phyloP scores from a whole-genome alignment of 2,329 filamentous ascomycete genomes.

The Aspergillus tubingensis region DNA sequence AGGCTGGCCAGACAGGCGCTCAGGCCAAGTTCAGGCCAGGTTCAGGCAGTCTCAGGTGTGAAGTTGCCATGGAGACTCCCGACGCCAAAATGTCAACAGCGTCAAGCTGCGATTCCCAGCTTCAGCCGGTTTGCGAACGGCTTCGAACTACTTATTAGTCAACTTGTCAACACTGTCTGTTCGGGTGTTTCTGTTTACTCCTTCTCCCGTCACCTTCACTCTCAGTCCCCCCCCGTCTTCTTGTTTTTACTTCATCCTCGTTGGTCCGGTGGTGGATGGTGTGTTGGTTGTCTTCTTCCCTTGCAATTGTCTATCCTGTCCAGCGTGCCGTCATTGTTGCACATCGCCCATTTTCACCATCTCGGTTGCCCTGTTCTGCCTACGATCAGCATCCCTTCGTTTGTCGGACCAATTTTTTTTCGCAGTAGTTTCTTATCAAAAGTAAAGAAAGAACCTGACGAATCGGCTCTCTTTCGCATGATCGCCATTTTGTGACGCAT shows the following conservation, averaged over 20 bases:
- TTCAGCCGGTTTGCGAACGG: not conserved
- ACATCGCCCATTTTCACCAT: not conserved
- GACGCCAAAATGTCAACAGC: constrained; percentile 32
- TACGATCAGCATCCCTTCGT: constrained; percentile 12
- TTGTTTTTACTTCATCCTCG: constrained; percentile 17
- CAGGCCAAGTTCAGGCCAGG: not conserved
- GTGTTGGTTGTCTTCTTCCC: constrained; percentile 11
- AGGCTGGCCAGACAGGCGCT: not conserved
- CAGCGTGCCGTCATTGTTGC: constrained; percentile 12
- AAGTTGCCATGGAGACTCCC: constrained; percentile 39
- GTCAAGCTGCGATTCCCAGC: constrained; percentile 1
- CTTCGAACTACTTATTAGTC: constrained; percentile 2
- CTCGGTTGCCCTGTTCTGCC: constrained; percentile 11
- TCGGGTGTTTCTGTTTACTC: constrained; percentile 2
- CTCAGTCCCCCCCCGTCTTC: constrained; percentile 18
- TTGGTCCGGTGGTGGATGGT: constrained; percentile 18
- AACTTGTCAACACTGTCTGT: not conserved
- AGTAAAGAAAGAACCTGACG: constrained; percentile 15
- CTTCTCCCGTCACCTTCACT: constrained; percentile 10
- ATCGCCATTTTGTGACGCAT: constrained; percentile 21
- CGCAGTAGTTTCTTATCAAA: constrained; percentile 5
- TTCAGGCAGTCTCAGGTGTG: not conserved
- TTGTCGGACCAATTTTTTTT: not conserved
- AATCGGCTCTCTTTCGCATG: constrained; percentile 19
- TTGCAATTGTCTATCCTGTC: constrained; percentile 2